Conservation (phyloP, 495 filamentous ascomycete genomes). For the Aspergillus bridgeri region DNA sequence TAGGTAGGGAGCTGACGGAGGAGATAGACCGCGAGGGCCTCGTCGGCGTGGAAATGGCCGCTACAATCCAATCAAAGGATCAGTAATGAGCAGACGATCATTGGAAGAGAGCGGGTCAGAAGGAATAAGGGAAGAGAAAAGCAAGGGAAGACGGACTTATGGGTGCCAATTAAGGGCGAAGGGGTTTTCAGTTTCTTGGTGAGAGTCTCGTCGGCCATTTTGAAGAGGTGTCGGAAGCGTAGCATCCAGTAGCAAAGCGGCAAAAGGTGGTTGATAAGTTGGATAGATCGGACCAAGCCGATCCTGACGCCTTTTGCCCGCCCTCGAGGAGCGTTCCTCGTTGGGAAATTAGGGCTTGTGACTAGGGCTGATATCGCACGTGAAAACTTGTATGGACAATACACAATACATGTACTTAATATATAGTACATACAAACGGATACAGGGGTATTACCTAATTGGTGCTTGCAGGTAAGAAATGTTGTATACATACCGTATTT, state of each 20-base stretch:
- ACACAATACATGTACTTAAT: too few species aligned
- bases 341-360: background rate
- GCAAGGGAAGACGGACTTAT: conserved; percentile 54
- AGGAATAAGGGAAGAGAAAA: background rate
- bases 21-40: conserved; percentile 96
- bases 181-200: conserved; percentile 69
- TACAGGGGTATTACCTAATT: too few species aligned
- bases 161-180: conserved; percentile 74
- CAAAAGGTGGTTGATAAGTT: background rate
- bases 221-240: conserved; percentile 33
- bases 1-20: conserved; percentile 86
- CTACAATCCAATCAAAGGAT: conserved; percentile 31
- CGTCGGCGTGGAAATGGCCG: conserved; percentile 98
- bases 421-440: background rate
- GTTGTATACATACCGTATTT: too few species aligned
- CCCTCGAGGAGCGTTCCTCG: background rate
- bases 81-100: conserved; percentile 15
- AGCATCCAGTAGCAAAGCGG: conserved; percentile 22
- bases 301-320: too few species aligned
- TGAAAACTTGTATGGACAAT: too few species aligned
- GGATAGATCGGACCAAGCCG: background rate
- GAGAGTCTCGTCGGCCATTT: conserved; percentile 61
- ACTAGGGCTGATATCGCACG: too few species aligned
- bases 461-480: too few species aligned
- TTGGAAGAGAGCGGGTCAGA: conserved; percentile 2